phyloP scores from a whole-genome alignment of 1,139 yeast species.

The Blastobotrys proliferans region DNA sequence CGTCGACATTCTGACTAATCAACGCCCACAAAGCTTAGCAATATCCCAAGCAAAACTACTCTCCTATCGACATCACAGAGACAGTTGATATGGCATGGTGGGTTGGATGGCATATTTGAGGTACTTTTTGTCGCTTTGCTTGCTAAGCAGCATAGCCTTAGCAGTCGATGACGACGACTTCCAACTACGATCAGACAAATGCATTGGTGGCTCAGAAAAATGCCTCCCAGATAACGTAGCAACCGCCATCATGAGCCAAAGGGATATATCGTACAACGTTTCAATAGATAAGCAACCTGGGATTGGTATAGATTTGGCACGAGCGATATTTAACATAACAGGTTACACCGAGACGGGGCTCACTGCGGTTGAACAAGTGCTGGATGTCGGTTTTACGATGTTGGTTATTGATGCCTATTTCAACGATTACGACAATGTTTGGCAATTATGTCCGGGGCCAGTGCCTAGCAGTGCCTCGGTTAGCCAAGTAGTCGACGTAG shows the following conservation, averaged over 20 bases:
- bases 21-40: too few species aligned
- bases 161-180: too few species aligned
- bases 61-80: too few species aligned
- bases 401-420: constrained; percentile 63
- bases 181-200: neutral
- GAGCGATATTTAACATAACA: constrained; percentile 45
- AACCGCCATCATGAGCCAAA: constrained; percentile 57
- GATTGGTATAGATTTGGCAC: constrained; percentile 56
- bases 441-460: constrained; percentile 66
- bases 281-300: constrained; percentile 56
- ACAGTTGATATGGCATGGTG: too few species aligned
- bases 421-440: constrained; percentile 47
- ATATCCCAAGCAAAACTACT: too few species aligned
- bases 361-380: constrained; percentile 36
- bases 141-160: too few species aligned
- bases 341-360: constrained; percentile 51
- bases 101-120: too few species aligned
- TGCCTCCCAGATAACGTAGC: constrained; percentile 20
- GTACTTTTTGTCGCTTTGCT: too few species aligned
- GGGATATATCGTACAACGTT: constrained; percentile 56
- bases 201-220: neutral
- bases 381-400: constrained; percentile 51
- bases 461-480: constrained; percentile 13
- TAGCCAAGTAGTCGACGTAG: neutral
- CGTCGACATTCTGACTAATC: too few species aligned